phyloP scores from a whole-genome alignment of 768 basidiomycete species.

The Rhizopogon vinicolor region DNA sequence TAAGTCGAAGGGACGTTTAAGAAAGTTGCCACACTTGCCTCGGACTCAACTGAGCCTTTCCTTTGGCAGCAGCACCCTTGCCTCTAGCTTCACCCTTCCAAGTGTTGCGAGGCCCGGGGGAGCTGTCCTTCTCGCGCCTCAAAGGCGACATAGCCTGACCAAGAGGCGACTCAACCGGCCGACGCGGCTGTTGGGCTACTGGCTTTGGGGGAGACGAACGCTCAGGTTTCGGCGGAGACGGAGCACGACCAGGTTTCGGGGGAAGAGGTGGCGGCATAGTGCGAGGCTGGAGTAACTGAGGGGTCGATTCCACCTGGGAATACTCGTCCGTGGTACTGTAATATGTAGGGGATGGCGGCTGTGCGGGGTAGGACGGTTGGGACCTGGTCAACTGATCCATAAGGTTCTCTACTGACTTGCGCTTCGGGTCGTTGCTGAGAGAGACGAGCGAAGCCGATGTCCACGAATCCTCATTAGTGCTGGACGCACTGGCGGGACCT shows the following conservation, averaged over 20 bases:
- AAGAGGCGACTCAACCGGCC: slow-evolving; percentile 47
- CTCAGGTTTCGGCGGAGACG: slow-evolving; percentile 38
- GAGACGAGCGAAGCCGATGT: slow-evolving; percentile 27
- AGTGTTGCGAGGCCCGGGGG: slow-evolving; percentile 55
- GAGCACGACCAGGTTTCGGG: slow-evolving; percentile 44
- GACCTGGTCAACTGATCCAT: slow-evolving; percentile 65
- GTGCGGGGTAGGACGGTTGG: slow-evolving; percentile 32
- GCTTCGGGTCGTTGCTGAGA: slow-evolving; percentile 47
- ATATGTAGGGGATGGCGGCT: slow-evolving; percentile 30
- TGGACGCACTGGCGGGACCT: slow-evolving; percentile 34
- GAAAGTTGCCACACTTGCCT: slow-evolving; percentile 33
- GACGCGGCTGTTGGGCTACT: slow-evolving; percentile 42
- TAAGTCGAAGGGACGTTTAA: neutral
- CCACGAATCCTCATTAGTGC: slow-evolving; percentile 60
- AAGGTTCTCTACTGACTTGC: slow-evolving; percentile 80
- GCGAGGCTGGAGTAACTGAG: slow-evolving; percentile 32
- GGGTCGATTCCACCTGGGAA: slow-evolving; percentile 34
- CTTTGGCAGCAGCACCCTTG: slow-evolving; percentile 29
- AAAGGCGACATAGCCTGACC: slow-evolving; percentile 28
- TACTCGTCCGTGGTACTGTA: slow-evolving; percentile 41
- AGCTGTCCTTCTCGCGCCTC: slow-evolving; percentile 66
- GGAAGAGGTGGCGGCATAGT: slow-evolving; percentile 54
- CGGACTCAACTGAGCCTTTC: slow-evolving; percentile 52
- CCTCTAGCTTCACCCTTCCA: slow-evolving; percentile 33
- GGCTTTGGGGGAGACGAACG: slow-evolving; percentile 56